Evolutionary conservation across 331 rosid species (phyloP).

Genomic region (Dryas integrifolia): DNA sequence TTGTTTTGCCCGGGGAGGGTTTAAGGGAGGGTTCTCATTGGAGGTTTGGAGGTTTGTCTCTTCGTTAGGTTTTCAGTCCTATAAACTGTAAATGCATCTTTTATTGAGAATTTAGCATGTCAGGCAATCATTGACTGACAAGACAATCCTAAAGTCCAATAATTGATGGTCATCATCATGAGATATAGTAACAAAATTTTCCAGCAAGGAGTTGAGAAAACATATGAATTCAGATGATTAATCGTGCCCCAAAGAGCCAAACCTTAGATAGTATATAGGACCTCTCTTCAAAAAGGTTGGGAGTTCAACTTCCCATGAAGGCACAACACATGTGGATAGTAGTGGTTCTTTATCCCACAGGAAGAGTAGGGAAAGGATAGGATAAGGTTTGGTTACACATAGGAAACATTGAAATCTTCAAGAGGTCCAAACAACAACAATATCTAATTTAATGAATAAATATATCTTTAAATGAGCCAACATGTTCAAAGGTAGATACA

Average conservation of each 20-base stretch:
- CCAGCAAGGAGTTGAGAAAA: neutral
- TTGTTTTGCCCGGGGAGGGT: neutral
- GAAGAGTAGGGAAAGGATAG: neutral
- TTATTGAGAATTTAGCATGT: neutral
- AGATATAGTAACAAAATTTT: neutral
- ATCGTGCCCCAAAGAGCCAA: neutral
- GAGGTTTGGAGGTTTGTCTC: neutral
- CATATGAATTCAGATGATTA: neutral
- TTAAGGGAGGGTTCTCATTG: neutral
- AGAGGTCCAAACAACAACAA: neutral
- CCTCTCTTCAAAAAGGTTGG: constrained; percentile 6
- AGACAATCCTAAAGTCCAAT: neutral
- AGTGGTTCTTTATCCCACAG: neutral
- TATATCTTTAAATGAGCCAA: neutral
- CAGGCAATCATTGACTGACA: neutral
- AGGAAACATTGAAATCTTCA: neutral
- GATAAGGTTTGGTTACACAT: neutral
- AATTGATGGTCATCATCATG: neutral
- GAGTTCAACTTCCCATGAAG: neutral
- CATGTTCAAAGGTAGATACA: constrained; percentile 28
- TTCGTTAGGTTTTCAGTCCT: constrained; percentile 3
- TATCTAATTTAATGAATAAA: neutral
- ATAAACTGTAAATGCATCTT: neutral
- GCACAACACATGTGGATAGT: neutral
- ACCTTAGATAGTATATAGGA: neutral